A percentile compares a stretch with the other conserved stretches of the same genome.
These are phyloP conservation scores for Primulina eburnea DNA, from an alignment of 257 asterid genomes.

Conservation along the genomic window DNA sequence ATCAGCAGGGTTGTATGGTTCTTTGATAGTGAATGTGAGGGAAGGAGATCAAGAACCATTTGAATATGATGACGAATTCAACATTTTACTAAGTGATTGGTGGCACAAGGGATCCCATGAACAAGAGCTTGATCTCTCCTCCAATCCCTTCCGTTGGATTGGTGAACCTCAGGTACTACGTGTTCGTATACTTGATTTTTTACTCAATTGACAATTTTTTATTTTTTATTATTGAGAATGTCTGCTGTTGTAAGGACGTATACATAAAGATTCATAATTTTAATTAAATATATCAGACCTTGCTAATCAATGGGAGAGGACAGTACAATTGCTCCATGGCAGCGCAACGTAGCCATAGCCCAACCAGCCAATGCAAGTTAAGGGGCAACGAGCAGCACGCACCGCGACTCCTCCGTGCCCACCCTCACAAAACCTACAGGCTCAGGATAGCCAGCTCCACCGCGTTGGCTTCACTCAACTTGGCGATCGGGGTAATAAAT, in stretches of 20 bases:
- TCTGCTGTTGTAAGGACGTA: no score
- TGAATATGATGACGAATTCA: conserved; percentile 63
- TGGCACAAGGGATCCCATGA: conserved; percentile 67
- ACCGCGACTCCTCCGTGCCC: conserved; percentile 57
- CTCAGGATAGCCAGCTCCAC: conserved; percentile 80
- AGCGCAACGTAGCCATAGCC: conserved; percentile 39
- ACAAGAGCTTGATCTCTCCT: conserved; percentile 67
- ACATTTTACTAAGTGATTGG: conserved; percentile 70
- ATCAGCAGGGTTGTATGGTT: conserved; percentile 80
- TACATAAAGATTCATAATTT: no score
- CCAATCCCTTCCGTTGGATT: conserved; percentile 81
- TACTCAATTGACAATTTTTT: no score
- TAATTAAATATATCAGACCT: conserved; percentile 25
- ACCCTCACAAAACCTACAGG: conserved; percentile 73
- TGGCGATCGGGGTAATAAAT: conserved; percentile 67
- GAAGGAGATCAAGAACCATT: conserved; percentile 56
- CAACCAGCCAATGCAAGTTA: conserved; percentile 41
- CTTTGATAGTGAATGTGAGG: conserved; percentile 66
- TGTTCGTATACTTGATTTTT: no score
- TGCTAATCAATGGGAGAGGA: conserved; percentile 85
- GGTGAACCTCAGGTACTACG: conserved; percentile 73
- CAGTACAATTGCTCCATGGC: conserved; percentile 77
- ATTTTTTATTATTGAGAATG: no score
- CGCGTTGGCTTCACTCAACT: conserved; percentile 69
- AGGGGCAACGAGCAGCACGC: conserved; percentile 69